Conservation (phyloP, 257 asterid genomes). For the Salvia miltiorrhiza region DNA sequence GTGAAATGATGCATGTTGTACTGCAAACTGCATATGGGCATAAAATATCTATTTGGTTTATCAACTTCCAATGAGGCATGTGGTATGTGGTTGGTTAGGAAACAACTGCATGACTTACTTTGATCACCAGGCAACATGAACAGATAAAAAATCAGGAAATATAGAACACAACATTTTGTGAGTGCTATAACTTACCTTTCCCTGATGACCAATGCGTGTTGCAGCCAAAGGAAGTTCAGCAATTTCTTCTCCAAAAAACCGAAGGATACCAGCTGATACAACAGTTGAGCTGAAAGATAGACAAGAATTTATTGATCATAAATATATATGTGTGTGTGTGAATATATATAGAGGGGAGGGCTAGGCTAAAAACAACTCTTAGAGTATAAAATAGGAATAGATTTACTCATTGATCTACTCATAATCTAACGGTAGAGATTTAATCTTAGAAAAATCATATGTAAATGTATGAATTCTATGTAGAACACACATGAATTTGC, state of each 20-base stretch:
- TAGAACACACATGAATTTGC: too few relatives aligned
- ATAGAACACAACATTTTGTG: conserved; percentile 1
- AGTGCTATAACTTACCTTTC: conserved; percentile 56
- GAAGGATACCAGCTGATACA: conserved; percentile 87
- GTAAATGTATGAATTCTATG: too few relatives aligned
- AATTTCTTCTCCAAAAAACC: conserved; percentile 84
- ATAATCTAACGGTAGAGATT: too few relatives aligned
- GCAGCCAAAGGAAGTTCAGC: conserved; percentile 99
- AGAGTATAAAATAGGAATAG: too few relatives aligned
- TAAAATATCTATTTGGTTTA: too few relatives aligned
- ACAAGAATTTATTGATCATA: conserved; percentile 11
- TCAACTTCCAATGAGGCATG: background rate
- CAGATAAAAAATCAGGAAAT: background rate
- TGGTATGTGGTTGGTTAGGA: background rate
- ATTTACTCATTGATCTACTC: too few relatives aligned
- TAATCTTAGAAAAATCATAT: too few relatives aligned
- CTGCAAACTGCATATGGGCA: background rate
- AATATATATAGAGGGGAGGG: too few relatives aligned
- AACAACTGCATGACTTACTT: background rate
- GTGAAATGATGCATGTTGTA: too few relatives aligned
- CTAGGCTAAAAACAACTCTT: too few relatives aligned
- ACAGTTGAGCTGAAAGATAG: conserved; percentile 76
- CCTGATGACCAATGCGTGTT: conserved; percentile 66
- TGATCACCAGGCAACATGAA: background rate
- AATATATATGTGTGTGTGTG: too few relatives aligned